Percentiles rank a stretch among this genome's conserved stretches.
These are phyloP conservation scores for Takashimella koratensis DNA, from an alignment of 1,284 basidiomycete species.

Conservation along the genomic window DNA sequence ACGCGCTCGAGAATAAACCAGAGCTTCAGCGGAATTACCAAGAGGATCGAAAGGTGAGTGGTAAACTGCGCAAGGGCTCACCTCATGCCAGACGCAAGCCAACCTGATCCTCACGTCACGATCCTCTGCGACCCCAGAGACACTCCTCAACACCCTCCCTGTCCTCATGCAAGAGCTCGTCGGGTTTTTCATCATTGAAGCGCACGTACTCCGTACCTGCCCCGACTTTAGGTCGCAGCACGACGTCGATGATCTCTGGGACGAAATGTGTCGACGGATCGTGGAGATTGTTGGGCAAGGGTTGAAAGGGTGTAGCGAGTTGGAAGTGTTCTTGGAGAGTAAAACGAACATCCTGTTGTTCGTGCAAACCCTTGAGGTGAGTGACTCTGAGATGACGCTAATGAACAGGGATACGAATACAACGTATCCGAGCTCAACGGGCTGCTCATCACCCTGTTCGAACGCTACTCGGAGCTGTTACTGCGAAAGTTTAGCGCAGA, in stretches of 20 bases:
- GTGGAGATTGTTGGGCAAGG: conserved; percentile 71
- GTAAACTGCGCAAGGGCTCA: not conserved
- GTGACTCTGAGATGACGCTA: conserved; percentile 17
- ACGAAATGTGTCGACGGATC: conserved; percentile 75
- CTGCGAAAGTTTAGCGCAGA: conserved; percentile 76
- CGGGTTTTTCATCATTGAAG: conserved; percentile 98
- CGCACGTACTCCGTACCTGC: conserved; percentile 84
- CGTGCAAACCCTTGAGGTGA: conserved; percentile 87
- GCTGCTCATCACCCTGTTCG: conserved; percentile 82
- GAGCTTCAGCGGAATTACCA: conserved; percentile 91
- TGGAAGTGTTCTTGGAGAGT: conserved; percentile 74
- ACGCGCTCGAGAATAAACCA: conserved; percentile 79
- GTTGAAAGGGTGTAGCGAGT: conserved; percentile 71
- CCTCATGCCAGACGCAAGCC: conserved; percentile 74
- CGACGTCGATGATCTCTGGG: conserved; percentile 96
- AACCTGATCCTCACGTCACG: conserved; percentile 80
- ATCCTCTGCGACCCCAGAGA: conserved; percentile 47
- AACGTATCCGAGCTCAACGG: conserved; percentile 77
- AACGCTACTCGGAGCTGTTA: conserved; percentile 80
- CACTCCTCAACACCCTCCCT: conserved; percentile 53
- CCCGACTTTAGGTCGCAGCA: conserved; percentile 73
- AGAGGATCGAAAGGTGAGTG: conserved; percentile 81
- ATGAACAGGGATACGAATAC: conserved; percentile 72
- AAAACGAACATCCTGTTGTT: conserved; percentile 84
- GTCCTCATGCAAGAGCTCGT: conserved; percentile 85